Percentiles rank a stretch among this genome's conserved stretches.
Conservation (phyloP, 352 stramenopile genomes). For the Aphanomyces euteiches region DNA sequence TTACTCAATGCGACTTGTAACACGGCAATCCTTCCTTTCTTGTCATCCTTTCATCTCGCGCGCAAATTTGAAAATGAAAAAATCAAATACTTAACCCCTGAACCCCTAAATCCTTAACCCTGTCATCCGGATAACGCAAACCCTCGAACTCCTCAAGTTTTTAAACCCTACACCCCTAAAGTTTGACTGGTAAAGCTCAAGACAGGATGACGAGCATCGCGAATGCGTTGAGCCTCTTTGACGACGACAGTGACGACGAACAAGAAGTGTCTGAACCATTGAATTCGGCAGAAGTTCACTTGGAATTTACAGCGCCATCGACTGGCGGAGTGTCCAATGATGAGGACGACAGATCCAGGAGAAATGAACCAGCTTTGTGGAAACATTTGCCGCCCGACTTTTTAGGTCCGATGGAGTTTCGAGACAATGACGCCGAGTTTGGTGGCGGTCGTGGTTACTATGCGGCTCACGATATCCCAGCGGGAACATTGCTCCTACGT, state of each 20-base stretch:
- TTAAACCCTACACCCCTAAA: too few species aligned
- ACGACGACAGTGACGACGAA: conserved; percentile 30
- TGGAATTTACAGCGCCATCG: conserved; percentile 18
- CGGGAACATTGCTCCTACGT: conserved; percentile 87
- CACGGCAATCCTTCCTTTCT: neutral
- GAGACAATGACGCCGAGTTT: conserved; percentile 47
- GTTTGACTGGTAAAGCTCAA: too few species aligned
- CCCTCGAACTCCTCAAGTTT: too few species aligned
- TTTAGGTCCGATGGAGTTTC: conserved; percentile 72
- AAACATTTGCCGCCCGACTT: conserved; percentile 76
- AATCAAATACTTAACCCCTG: neutral
- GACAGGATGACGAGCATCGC: conserved; percentile 7
- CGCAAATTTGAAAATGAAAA: neutral
- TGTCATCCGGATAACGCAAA: too few species aligned
- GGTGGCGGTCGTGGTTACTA: conserved; percentile 88
- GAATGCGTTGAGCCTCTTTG: conserved; percentile 26
- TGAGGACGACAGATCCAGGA: conserved; percentile 34
- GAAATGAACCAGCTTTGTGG: conserved; percentile 57
- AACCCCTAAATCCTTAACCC: too few species aligned
- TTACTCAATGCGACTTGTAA: conserved; percentile 20
- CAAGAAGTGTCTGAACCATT: neutral
- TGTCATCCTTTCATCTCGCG: too few species aligned
- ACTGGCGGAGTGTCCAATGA: conserved; percentile 4
- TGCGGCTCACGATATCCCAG: conserved; percentile 62
- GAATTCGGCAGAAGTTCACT: conserved; percentile 18